A percentile compares a stretch with the other conserved stretches of the same genome.
Evolutionary conservation across 2,329 filamentous ascomycete genomes (phyloP).

Genomic region (Tetracladium maxilliforme): DNA sequence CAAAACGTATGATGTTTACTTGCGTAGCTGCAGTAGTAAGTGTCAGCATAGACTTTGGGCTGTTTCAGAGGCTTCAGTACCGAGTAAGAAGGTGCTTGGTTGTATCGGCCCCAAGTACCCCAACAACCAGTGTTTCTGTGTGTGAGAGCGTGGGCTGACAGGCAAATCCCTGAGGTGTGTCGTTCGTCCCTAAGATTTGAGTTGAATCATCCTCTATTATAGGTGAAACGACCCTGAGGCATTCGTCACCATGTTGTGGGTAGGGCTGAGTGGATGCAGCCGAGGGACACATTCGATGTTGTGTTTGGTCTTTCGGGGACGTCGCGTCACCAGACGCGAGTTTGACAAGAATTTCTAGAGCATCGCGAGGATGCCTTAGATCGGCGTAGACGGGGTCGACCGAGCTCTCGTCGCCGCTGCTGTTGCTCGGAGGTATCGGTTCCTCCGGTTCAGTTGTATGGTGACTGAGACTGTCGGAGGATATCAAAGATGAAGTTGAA

Average conservation of each 20-base stretch:
- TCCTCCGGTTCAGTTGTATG: slow-evolving; percentile 1
- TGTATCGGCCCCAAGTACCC: slow-evolving; percentile 1
- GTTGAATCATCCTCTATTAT: neutral
- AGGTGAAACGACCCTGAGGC: too few species aligned
- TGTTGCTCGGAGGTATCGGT: neutral
- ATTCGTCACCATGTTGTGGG: too few species aligned
- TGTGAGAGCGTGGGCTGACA: neutral
- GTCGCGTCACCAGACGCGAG: neutral
- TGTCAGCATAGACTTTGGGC: neutral
- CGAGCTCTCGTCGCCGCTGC: neutral
- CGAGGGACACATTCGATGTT: slow-evolving; percentile 1
- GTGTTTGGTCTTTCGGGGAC: neutral
- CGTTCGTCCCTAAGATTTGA: neutral
- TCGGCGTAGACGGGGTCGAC: slow-evolving; percentile 2
- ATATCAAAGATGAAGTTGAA: neutral
- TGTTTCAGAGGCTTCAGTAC: neutral
- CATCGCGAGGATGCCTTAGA: slow-evolving; percentile 3
- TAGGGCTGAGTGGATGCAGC: slow-evolving; percentile 1
- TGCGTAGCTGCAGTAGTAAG: slow-evolving; percentile 1
- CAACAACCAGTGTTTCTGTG: slow-evolving; percentile 1
- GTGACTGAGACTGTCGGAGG: neutral
- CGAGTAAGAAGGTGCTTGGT: slow-evolving; percentile 1
- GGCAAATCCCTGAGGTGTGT: neutral
- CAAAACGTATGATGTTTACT: slow-evolving; percentile 2
- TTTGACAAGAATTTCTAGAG: slow-evolving; percentile 3